phyloP scores from a whole-genome alignment of 768 basidiomycete species.

The Collybia sp. region DNA sequence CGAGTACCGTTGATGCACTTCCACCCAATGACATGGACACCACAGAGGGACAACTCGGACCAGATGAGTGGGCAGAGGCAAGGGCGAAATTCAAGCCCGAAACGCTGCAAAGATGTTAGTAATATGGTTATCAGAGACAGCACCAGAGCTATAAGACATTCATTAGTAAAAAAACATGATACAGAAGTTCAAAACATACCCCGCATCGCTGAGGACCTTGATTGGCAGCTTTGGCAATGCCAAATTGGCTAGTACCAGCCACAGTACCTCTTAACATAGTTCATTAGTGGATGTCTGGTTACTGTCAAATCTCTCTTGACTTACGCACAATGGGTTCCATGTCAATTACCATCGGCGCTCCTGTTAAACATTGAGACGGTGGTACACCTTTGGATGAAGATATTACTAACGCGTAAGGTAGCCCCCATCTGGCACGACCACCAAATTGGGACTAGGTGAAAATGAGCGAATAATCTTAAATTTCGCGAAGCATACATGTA shows the following conservation, averaged over 20 bases:
- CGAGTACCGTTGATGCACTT: constrained; percentile 11
- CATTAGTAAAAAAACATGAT: neutral
- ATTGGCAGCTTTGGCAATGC: constrained; percentile 25
- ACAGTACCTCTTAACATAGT: constrained; percentile 14
- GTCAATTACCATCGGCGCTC: constrained; percentile 33
- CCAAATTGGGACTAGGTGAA: constrained; percentile 25
- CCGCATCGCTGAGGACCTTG: constrained; percentile 31
- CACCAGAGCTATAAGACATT: constrained; percentile 4
- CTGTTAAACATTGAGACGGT: neutral
- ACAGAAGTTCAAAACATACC: constrained; percentile 11
- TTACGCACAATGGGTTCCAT: constrained; percentile 36
- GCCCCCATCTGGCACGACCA: constrained; percentile 34
- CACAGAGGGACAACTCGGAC: constrained; percentile 14
- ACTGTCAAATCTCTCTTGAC: constrained; percentile 4
- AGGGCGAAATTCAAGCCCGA: constrained; percentile 12
- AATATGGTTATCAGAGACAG: constrained; percentile 10
- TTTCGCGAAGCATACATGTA: constrained; percentile 13
- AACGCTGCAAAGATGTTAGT: constrained; percentile 5
- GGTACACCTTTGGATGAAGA: neutral
- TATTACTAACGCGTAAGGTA: constrained; percentile 17
- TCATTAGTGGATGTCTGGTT: neutral
- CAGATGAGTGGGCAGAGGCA: constrained; percentile 4
- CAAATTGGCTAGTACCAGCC: constrained; percentile 17
- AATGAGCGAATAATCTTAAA: neutral
- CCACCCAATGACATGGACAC: constrained; percentile 22